Base-by-base conservation (phyloP, 2,329 filamentous ascomycete species). In the Mycosphaerella sp. region DNA sequence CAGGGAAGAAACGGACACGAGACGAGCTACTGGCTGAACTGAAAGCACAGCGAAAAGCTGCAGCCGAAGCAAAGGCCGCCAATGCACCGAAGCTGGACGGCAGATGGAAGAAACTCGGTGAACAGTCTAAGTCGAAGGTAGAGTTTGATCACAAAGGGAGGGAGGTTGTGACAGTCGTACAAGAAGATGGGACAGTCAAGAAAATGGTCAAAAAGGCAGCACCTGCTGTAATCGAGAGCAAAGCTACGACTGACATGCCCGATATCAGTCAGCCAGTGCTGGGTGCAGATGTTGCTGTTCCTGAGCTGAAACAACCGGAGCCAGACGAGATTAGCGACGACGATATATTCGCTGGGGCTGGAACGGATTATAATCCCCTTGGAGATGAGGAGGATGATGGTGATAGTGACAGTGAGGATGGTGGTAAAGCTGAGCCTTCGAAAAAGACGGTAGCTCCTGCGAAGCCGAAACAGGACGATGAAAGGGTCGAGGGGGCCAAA, bases 321-420 rank as follows among this genome's bases (percentile, higher is more conserved):
- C 37, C 18, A 14, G 48, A 71, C 40, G 71, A 70, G n/a, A 47
- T 48, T 3, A 50, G 46, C 5, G 78, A 81, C 36, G 78, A 78
- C 25, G 80, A 84, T 62, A 84, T 85, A 43, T 85, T 84, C 58
- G 77, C 73, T 35, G 80, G 78, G 1, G 79, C 78, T 2, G 80
- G 79, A 1, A 74, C 73, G 4, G 77, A 78, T 41, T 84, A 82
- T 63, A 74, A 84, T 56, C 81, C 81, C 1, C 72, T 84, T 35
- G 79, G 73, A 6, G 74, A 72, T 27, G 59, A 78, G 3, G 72
- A 70, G 6, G 73, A 76, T n/a, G 74, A 75, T 7, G 73, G 74
- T 6, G 70, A 72, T 39, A 57, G 53, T 21, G 17, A 25, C 21
- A 45, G 57, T 36, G 70, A 72, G 10, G 70, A 70, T 17, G 69